A percentile compares a stretch with the other conserved stretches of the same genome.
phyloP scores from a whole-genome alignment of 176 grass and related monocot species.

The Microstegium vimineum region DNA sequence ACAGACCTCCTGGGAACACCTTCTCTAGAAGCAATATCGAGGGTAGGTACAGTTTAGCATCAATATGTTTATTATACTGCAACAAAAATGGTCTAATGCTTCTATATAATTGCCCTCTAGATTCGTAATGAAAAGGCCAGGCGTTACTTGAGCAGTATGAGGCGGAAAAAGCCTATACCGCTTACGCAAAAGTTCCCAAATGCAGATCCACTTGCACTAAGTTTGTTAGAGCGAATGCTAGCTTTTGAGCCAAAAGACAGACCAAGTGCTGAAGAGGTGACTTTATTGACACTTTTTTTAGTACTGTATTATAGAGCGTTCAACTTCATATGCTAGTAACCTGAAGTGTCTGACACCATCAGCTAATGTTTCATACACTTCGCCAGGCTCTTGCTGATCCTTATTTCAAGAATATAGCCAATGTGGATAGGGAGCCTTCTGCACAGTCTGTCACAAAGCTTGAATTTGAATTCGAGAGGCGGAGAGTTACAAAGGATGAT shows the following conservation, averaged over 20 bases:
- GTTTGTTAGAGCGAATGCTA: slow-evolving; percentile 78
- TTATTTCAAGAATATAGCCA: slow-evolving; percentile 93
- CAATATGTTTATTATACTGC: background rate
- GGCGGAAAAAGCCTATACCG: slow-evolving; percentile 65
- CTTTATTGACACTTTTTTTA: slow-evolving; percentile 1
- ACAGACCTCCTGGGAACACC: slow-evolving; percentile 93
- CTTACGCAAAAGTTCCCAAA: slow-evolving; percentile 81
- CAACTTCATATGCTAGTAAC: slow-evolving; percentile 13
- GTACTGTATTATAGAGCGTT: background rate
- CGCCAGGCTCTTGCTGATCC: slow-evolving; percentile 89
- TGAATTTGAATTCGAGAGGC: slow-evolving; percentile 94
- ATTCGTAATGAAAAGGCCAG: slow-evolving; percentile 95
- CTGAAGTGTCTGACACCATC: background rate
- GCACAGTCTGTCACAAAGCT: slow-evolving; percentile 79
- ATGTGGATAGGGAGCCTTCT: slow-evolving; percentile 87
- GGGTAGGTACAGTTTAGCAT: slow-evolving; percentile 49
- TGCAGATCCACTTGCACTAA: slow-evolving; percentile 68
- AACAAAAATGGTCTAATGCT: background rate
- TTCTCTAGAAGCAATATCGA: slow-evolving; percentile 77
- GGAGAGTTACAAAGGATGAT: slow-evolving; percentile 90
- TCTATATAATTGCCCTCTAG: slow-evolving; percentile 33
- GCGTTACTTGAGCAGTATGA: slow-evolving; percentile 88
- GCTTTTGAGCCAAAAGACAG: slow-evolving; percentile 97
- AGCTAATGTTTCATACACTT: slow-evolving; percentile 31
- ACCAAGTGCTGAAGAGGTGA: slow-evolving; percentile 87